Evolutionary conservation across 441 rosid species (phyloP).

Genomic region (Erodium texanum): DNA sequence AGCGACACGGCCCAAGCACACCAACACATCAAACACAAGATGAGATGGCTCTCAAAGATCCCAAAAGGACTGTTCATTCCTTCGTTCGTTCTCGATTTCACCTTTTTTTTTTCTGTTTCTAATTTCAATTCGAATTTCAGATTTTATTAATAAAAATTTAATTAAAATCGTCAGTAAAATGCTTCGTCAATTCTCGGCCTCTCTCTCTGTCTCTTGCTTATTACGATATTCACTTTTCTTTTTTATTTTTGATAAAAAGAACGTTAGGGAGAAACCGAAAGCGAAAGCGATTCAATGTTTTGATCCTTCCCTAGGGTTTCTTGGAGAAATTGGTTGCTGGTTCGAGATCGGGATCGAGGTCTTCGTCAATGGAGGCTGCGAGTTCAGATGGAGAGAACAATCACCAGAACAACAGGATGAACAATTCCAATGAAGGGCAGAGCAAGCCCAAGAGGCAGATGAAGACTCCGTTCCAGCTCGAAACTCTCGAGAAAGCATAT

Average conservation of each 20-base stretch:
- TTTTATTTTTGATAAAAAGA: not conserved
- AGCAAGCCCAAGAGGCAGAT: slow-evolving; percentile 52
- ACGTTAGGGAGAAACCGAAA: not conserved
- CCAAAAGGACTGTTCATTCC: too few relatives aligned
- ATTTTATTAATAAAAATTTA: too few relatives aligned
- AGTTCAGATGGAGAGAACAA: slow-evolving; percentile 32
- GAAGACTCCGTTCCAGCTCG: slow-evolving; percentile 66
- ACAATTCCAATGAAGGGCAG: slow-evolving; percentile 39
- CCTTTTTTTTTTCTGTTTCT: too few relatives aligned
- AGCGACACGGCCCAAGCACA: too few relatives aligned
- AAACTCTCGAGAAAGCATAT: slow-evolving; percentile 51
- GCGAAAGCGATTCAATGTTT: not conserved
- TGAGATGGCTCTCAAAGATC: too few relatives aligned
- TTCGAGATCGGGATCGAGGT: not conserved
- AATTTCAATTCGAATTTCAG: too few relatives aligned
- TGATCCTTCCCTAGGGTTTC: not conserved
- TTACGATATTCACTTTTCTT: too few relatives aligned
- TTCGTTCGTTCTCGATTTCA: too few relatives aligned
- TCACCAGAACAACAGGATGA: slow-evolving; percentile 27
- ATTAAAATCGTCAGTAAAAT: too few relatives aligned
- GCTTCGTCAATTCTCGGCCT: too few relatives aligned
- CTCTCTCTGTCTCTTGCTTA: too few relatives aligned
- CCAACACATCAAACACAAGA: too few relatives aligned
- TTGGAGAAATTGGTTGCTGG: not conserved
- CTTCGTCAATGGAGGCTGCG: not conserved